Percentiles rank a stretch among this genome's conserved stretches.
phyloP scores from a whole-genome alignment of 331 rosid genomes.

The Ulmus americana region DNA sequence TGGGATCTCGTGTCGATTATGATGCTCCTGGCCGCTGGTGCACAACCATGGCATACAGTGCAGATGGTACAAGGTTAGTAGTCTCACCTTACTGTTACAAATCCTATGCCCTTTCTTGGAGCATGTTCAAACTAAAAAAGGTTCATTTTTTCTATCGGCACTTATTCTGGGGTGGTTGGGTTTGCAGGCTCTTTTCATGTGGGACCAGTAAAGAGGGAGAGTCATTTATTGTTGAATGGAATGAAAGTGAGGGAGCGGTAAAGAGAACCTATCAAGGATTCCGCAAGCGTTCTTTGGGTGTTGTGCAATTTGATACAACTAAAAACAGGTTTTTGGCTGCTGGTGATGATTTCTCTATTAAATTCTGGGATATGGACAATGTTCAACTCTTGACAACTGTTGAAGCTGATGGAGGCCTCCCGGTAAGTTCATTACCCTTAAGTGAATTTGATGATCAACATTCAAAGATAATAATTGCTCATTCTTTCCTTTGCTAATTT shows the following conservation, averaged over 20 bases:
- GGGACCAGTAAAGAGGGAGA: constrained; percentile 86
- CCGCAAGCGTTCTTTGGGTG: constrained; percentile 72
- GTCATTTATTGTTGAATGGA: constrained; percentile 84
- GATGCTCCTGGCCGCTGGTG: constrained; percentile 89
- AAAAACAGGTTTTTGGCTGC: constrained; percentile 80
- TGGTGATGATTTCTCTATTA: constrained; percentile 78
- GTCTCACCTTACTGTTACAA: constrained; percentile 6
- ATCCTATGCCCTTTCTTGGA: constrained; percentile 8
- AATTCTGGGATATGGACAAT: constrained; percentile 94
- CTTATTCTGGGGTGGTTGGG: constrained; percentile 5
- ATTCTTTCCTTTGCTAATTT: constrained; percentile 24
- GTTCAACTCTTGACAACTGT: constrained; percentile 56
- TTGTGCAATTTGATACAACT: constrained; percentile 82
- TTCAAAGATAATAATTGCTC: constrained; percentile 20
- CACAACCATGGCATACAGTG: constrained; percentile 89
- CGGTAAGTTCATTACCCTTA: constrained; percentile 45
- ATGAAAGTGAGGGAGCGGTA: constrained; percentile 85
- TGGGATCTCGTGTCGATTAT: constrained; percentile 91
- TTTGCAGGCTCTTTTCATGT: constrained; percentile 77
- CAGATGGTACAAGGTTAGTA: constrained; percentile 80
- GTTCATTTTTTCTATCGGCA: background rate
- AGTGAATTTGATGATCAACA: constrained; percentile 5
- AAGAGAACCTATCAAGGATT: constrained; percentile 74
- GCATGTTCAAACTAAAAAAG: constrained; percentile 7
- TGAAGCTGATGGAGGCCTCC: constrained; percentile 87